These are phyloP conservation scores for Epichloe baconii DNA, from an alignment of 2,329 filamentous ascomycete genomes.

Conservation along the genomic window DNA sequence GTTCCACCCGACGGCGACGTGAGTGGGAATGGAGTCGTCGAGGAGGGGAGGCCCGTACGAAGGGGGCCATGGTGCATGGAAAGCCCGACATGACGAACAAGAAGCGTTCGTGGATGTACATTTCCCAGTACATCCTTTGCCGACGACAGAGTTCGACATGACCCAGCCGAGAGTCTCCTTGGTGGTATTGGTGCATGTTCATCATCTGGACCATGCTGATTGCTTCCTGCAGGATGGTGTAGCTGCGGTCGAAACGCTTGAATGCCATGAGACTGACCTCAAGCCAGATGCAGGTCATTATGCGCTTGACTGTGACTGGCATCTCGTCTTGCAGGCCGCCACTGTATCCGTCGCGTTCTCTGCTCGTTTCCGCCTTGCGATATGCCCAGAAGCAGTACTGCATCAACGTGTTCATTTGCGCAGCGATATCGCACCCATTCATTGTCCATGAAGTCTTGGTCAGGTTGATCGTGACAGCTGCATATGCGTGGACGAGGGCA, in stretches of 20 bases:
- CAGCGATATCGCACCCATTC: slow-evolving; percentile 15
- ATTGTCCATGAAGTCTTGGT: slow-evolving; percentile 17
- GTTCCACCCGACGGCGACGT: slow-evolving; percentile 25
- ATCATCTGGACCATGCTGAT: slow-evolving; percentile 31
- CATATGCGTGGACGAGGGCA: slow-evolving; percentile 23
- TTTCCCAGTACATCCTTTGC: slow-evolving; percentile 14
- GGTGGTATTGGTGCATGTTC: slow-evolving; percentile 27
- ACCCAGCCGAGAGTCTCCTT: slow-evolving; percentile 7
- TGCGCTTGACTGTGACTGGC: slow-evolving; percentile 27
- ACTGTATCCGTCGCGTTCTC: slow-evolving; percentile 16
- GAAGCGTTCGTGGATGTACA: slow-evolving; percentile 27
- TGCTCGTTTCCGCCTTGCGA: slow-evolving; percentile 14
- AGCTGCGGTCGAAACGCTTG: slow-evolving; percentile 31
- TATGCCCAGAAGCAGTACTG: slow-evolving; percentile 12
- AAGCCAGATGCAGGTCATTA: slow-evolving; percentile 36
- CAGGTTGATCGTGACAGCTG: slow-evolving; percentile 24
- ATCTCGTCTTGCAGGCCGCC: slow-evolving; percentile 23
- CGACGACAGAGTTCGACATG: slow-evolving; percentile 9
- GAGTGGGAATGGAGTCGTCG: slow-evolving; percentile 21
- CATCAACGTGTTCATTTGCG: slow-evolving; percentile 18
- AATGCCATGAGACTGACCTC: slow-evolving; percentile 37
- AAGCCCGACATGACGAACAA: slow-evolving; percentile 37
- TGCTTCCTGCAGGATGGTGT: slow-evolving; percentile 34
- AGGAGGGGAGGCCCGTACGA: slow-evolving; percentile 16
- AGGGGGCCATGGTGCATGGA: slow-evolving; percentile 22